phyloP scores from a whole-genome alignment of 345 rosid species.

The Turnera subulata region DNA sequence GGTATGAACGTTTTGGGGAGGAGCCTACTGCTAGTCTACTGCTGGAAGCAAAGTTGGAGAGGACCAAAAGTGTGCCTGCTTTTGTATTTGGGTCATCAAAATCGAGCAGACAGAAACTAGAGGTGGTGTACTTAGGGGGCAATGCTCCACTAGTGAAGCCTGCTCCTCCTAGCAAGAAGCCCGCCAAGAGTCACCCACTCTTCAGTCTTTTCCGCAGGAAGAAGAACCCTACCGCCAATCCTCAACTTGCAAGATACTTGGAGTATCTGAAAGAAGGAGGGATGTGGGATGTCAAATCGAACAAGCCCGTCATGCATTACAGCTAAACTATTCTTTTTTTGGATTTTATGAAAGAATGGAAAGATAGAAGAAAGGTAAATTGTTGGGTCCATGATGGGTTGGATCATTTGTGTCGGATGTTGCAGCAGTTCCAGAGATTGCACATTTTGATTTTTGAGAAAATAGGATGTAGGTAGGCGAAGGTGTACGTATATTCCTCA shows the following conservation, averaged over 20 bases:
- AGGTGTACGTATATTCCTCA: too few species aligned
- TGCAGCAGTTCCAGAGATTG: too few species aligned
- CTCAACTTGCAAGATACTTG: conserved; percentile 65
- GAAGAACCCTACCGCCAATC: conserved; percentile 59
- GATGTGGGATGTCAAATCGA: conserved; percentile 48
- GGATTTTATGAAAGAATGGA: too few species aligned
- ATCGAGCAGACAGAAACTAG: neutral
- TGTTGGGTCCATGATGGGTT: too few species aligned
- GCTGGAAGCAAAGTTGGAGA: conserved; percentile 34
- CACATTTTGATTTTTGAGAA: too few species aligned
- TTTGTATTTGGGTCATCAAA: conserved; percentile 24
- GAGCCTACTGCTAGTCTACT: conserved; percentile 24
- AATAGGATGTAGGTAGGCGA: too few species aligned
- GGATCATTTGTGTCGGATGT: too few species aligned
- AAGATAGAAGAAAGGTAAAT: too few species aligned
- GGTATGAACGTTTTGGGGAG: conserved; percentile 44
- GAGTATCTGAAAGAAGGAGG: conserved; percentile 76
- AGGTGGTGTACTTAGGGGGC: too few species aligned
- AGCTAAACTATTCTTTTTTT: conserved; percentile 22
- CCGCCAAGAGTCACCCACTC: conserved; percentile 48
- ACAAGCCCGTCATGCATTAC: conserved; percentile 45
- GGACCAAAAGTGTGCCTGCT: conserved; percentile 45
- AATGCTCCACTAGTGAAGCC: conserved; percentile 11
- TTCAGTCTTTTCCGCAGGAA: conserved; percentile 48
- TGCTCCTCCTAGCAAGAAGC: conserved; percentile 22